Base-by-base conservation (phyloP, 2,329 filamentous ascomycete genomes). In the Xylariaceae sp. region DNA sequence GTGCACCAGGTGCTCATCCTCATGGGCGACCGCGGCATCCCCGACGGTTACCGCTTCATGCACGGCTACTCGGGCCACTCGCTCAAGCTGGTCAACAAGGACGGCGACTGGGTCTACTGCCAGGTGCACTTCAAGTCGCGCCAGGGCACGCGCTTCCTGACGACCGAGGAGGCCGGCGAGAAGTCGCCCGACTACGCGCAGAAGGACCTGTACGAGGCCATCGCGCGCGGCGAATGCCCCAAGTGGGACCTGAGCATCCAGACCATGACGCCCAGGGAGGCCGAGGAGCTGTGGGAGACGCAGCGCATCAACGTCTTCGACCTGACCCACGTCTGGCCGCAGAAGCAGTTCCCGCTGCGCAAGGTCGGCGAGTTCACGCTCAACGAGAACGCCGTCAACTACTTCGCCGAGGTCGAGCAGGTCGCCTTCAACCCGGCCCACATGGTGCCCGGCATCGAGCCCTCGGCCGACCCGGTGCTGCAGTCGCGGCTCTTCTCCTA, bases 401-500 rank as follows among this genome's bases (percentile, higher is more conserved):
- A 82, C 61, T 82, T 83, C 48, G 67, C 71, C 29, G 80, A 86
- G 49, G 72, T 83, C 31, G 80, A 85, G 61, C 80, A 83, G 52
- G 68, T 75, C 13, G 76, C 78, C 2, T 85, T 83, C 67, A 77
- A 71, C 39, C 80, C 80, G 24, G 69, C 76, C 5, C 77, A 83
- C 52, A 58, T 83, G 56, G 68, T 75, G 3, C 78, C 79, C 3
- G 79, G 80, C 33, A 73, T 80, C 36, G 79, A 83, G 57, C 73
- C 78, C 11, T 81, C 78, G 8, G 77, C 77, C 42, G 80, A 85
- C 46, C 79, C 80, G 1, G 77, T 84, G 23, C 64, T 84, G 3
- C 79, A 84, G 56, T 73, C 72, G 24, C 76, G 80, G 36, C 67
- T 83, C 25, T 83, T 83, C 65, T 82, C 77, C 2, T 83, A 83